Percentiles rank a stretch among this genome's conserved stretches.
phyloP scores from a whole-genome alignment of 345 rosid genomes.

The Schrenkiella parvula region DNA sequence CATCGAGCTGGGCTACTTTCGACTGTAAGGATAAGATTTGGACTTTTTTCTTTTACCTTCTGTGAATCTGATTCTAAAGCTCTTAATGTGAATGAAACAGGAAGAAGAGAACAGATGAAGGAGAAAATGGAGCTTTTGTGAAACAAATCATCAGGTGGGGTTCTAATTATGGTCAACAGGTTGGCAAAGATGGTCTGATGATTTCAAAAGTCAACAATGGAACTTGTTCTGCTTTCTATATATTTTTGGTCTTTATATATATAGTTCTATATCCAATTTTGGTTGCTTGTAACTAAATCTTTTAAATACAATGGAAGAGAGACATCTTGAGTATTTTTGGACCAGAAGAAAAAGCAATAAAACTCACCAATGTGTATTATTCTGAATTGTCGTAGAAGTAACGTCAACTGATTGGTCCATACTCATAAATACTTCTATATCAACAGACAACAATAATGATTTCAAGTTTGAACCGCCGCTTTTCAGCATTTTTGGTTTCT shows the following conservation, averaged over 20 bases:
- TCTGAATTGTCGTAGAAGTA: slow-evolving; percentile 18
- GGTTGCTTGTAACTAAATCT: slow-evolving; percentile 25
- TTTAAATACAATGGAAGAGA: not conserved
- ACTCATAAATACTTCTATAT: not conserved
- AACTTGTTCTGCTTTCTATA: slow-evolving; percentile 1
- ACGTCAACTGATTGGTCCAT: slow-evolving; percentile 7
- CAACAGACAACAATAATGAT: not conserved
- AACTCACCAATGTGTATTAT: slow-evolving; percentile 6
- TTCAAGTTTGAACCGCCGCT: not conserved
- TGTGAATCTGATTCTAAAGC: not conserved
- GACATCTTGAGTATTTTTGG: slow-evolving; percentile 4
- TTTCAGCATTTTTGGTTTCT: not conserved
- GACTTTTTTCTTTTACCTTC: not conserved
- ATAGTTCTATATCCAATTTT: slow-evolving; percentile 7
- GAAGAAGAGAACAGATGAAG: slow-evolving; percentile 26
- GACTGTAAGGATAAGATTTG: slow-evolving; percentile 42
- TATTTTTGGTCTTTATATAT: not conserved
- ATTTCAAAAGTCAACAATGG: slow-evolving; percentile 5
- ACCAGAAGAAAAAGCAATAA: not conserved
- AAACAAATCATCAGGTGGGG: slow-evolving; percentile 11
- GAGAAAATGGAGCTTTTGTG: slow-evolving; percentile 3
- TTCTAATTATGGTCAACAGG: slow-evolving; percentile 9
- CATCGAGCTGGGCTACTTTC: slow-evolving; percentile 64
- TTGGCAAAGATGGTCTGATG: slow-evolving; percentile 24
- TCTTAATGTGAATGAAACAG: slow-evolving; percentile 17